Base-by-base conservation (phyloP, 2,329 filamentous ascomycete species). In the Neonectria hederae region DNA sequence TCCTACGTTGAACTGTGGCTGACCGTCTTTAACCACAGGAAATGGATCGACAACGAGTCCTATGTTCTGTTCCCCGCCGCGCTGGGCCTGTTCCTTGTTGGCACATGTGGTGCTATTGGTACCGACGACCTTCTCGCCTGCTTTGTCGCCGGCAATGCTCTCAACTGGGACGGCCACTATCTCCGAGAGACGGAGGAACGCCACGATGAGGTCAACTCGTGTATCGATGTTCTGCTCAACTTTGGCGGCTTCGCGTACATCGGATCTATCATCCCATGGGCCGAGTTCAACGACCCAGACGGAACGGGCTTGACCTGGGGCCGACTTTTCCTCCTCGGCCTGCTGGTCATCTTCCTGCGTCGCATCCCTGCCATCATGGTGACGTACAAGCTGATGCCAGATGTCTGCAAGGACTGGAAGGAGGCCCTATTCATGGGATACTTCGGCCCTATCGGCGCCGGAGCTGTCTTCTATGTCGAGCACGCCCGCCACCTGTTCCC, bases 371-470 rank as follows among this genome's bases (percentile, higher is more conserved):
- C 85, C 8, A 81, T 88, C 14, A 73, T 88, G 55, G 57, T 83
- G 32, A 78, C 79, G 3, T 87, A 87, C 72, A 84, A 83, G 67
- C 78, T 87, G 22, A 86, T 87, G 82, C 83, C 83, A 0, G 74
- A 76, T 0, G 79, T 83, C 0, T 82, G 83, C 65, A 80, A 80
- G 17, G 76, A 80, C 69, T 87, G 82, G 82, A 84, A 83, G 67
- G 86, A 89, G 63, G 86, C 86, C 0, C 70, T 89, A 1, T 88
- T 89, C 65, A 86, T 88, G 84, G 86, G 86, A 0, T 87, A 88
- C 65, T 94, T 94, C 70, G 91, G 91, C 0, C 92, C 91, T 0
- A 93, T 94, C 54, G 92, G 92, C 3, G 90, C 92, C 11, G 90
- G 89, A 22, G 91, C 91, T 1, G 84, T 92, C 28, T 94, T 93